Evolutionary conservation across 2,329 filamentous ascomycete species (phyloP).

Genomic region (Fusarium sp.): DNA sequence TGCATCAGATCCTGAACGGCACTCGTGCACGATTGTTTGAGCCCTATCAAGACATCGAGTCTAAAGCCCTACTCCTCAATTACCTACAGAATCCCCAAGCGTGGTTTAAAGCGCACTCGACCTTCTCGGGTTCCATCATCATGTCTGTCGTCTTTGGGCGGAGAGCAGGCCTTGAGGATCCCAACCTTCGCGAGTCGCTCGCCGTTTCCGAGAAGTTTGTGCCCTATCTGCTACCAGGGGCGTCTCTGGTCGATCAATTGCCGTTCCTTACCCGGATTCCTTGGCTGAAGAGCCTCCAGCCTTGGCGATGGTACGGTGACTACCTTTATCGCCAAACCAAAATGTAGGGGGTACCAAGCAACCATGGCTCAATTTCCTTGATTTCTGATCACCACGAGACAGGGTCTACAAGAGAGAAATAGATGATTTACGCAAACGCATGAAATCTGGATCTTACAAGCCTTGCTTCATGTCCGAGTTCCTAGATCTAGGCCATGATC

Average conservation of each 20-base stretch:
- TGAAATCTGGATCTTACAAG: background rate
- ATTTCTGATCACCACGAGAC: background rate
- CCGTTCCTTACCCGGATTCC: background rate
- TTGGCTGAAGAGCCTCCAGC: background rate
- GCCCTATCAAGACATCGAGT: background rate
- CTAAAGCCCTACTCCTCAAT: background rate
- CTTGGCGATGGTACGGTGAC: background rate
- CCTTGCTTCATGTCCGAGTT: background rate
- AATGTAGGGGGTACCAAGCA: background rate
- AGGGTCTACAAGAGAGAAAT: background rate
- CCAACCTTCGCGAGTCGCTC: background rate
- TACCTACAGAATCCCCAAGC: background rate
- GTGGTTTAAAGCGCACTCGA: background rate
- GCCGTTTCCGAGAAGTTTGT: background rate
- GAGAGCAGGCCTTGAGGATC: background rate
- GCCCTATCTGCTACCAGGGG: background rate
- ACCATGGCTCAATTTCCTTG: no score
- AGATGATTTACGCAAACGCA: background rate
- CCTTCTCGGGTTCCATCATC: background rate
- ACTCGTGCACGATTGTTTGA: background rate
- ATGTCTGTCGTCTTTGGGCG: background rate
- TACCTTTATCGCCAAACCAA: background rate
- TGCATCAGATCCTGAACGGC: background rate
- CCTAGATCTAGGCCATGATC: background rate
- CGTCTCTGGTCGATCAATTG: background rate